A percentile compares a stretch with the other conserved stretches of the same genome.
Evolutionary conservation across 768 basidiomycete species (phyloP).

Genomic region (Pulveroboletus frians): DNA sequence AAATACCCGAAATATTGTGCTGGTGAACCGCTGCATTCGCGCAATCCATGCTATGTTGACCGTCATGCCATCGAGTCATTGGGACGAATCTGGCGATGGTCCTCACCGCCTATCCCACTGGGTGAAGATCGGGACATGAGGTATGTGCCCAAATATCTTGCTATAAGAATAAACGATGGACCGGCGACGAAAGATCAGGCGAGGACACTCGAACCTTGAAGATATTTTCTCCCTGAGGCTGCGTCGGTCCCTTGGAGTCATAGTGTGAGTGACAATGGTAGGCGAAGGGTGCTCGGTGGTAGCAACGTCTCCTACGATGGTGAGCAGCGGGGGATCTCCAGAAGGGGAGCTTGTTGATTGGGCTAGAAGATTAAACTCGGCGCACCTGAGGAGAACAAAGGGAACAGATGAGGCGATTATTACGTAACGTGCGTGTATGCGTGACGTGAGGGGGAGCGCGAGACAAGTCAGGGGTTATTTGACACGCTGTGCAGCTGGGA

Average conservation of each 20-base stretch:
- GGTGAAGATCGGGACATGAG: conserved; percentile 19
- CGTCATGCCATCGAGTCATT: neutral
- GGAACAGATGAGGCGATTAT: too few species aligned
- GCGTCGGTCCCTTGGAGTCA: too few species aligned
- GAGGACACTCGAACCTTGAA: neutral
- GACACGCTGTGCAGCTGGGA: too few species aligned
- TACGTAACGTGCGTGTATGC: too few species aligned
- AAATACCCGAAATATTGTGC: conserved; percentile 12
- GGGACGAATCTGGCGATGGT: neutral
- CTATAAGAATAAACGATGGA: conserved; percentile 5
- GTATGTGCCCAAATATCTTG: conserved; percentile 23
- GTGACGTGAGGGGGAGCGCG: too few species aligned
- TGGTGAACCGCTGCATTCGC: conserved; percentile 18
- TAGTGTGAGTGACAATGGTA: neutral
- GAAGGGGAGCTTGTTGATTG: neutral
- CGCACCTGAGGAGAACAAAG: too few species aligned
- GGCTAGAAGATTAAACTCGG: too few species aligned
- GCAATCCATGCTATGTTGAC: conserved; percentile 8
- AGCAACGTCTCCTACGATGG: neutral
- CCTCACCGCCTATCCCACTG: conserved; percentile 18
- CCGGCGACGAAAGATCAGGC: neutral
- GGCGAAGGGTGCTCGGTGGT: neutral
- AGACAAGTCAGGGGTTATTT: too few species aligned
- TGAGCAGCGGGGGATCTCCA: neutral
- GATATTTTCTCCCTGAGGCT: too few species aligned